Percentiles rank a stretch among this genome's conserved stretches.
Evolutionary conservation across 148 eudicot species (phyloP).

Genomic region (Rhododendron simsii): DNA sequence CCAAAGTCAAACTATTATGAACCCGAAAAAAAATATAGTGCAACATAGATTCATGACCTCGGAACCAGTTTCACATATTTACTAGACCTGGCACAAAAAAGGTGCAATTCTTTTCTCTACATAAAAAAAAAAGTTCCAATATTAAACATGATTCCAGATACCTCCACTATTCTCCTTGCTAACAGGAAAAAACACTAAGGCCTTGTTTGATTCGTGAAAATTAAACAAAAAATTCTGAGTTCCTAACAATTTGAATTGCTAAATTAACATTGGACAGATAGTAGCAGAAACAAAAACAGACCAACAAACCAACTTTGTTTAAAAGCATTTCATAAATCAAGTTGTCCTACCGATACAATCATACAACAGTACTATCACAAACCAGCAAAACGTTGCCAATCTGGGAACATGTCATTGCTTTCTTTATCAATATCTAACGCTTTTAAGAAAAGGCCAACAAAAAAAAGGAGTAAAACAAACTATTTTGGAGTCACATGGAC

Average conservation of each 20-base stretch:
- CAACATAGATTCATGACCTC: background rate
- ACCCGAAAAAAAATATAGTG: constrained; percentile 8
- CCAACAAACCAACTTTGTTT: background rate
- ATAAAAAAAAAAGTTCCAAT: background rate
- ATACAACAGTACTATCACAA: background rate
- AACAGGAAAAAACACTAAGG: background rate
- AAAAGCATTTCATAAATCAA: background rate
- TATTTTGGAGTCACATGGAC: background rate
- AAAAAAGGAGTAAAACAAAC: background rate
- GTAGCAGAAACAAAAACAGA: background rate
- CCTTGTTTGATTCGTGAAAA: too few relatives aligned
- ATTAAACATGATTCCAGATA: background rate
- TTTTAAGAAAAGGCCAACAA: background rate
- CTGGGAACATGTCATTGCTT: background rate
- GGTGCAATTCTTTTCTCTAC: background rate
- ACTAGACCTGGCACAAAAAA: background rate
- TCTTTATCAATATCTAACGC: background rate
- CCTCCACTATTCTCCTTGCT: background rate
- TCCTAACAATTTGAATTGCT: background rate
- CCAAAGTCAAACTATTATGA: constrained; percentile 64
- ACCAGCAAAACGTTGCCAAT: background rate
- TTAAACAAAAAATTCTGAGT: background rate
- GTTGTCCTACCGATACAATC: background rate
- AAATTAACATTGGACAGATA: background rate
- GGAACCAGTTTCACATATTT: background rate